Evolutionary conservation across 192 early-diverging fungal genomes (phyloP), one percentile per base, ranked within the genome.

Genomic region (Linnemannia exigua): DNA sequence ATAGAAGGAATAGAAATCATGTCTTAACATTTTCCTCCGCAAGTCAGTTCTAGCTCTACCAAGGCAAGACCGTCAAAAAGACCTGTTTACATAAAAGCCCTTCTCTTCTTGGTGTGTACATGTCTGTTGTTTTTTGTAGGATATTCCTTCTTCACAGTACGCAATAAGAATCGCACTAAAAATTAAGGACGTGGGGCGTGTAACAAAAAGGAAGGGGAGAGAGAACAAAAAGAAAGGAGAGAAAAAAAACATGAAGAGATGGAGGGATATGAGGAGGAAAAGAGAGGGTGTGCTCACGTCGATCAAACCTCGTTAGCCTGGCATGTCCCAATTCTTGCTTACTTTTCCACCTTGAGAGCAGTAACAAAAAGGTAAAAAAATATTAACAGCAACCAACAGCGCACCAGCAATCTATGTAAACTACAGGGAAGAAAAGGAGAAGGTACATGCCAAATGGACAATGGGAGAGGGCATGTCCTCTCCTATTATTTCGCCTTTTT

Each of bases 111-210:
- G n/a, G n/a, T n/a, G n/a, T n/a, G n/a, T n/a, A n/a, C n/a, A n/a
- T n/a, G n/a, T n/a, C n/a, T n/a, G 41, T 61, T 61, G 54, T 54
- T 54, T n/a, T 61, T 54, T 54, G 22, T n/a, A 31, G 58, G 25
- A 63, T 31, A 44, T 3, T 44, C 9, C 41, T 63, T 25, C 52
- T 63, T 63, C 25, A 63, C 58, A 63, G 28, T 25, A 28, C 28
- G 58, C 28, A 63, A 63, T 63, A 33, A 33, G 28, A 63, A 63
- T 63, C 12, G 11, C 58, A 14, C 58, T 63, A 63, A 63, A 63
- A 63, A 63, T 63, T 63, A 63, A 63, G 14, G 28, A 63, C 58
- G 58, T 25, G 58, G 54, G 28, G 58, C 58, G 58, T 31, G 52
- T 58, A 58, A 58, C 52, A 28, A 58, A 33, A 22, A 25, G 22